Conservation (phyloP, 78 protist species). For the Bigelowiella natans region DNA sequence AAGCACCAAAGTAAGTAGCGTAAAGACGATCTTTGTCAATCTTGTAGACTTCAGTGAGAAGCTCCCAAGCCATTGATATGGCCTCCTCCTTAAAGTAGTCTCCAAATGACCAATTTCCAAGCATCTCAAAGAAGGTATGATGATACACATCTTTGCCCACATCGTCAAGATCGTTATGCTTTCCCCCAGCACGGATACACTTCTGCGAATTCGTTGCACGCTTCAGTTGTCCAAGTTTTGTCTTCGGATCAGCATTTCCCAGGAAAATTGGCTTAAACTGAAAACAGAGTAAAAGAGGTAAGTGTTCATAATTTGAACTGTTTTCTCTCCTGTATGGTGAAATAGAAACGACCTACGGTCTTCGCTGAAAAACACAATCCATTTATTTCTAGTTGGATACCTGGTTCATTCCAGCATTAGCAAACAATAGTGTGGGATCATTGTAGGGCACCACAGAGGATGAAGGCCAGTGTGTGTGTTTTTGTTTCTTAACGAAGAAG, state of each 20-base stretch:
- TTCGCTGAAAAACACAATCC: not conserved
- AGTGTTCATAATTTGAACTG: not conserved
- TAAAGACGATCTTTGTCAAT: slow-evolving; percentile 71
- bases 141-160: slow-evolving; percentile 84
- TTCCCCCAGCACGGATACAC: slow-evolving; percentile 99
- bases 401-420: slow-evolving; percentile 98
- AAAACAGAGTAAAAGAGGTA: not conserved
- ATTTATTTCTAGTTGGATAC: not conserved
- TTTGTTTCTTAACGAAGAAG: not conserved
- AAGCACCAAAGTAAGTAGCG: slow-evolving; percentile 80
- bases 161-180: slow-evolving; percentile 95
- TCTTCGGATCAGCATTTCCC: slow-evolving; percentile 70
- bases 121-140: slow-evolving; percentile 98
- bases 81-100: slow-evolving; percentile 93
- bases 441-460: slow-evolving; percentile 69
- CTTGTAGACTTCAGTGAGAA: slow-evolving; percentile 67
- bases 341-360: slow-evolving; percentile 27
- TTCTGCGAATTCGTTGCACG: slow-evolving; percentile 89
- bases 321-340: not conserved
- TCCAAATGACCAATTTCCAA: slow-evolving; percentile 84
- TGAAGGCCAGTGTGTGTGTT: not conserved
- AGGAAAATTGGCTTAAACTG: slow-evolving; percentile 76
- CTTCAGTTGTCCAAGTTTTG: slow-evolving; percentile 59
- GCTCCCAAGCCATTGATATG: slow-evolving; percentile 82
- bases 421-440: slow-evolving; percentile 91